Evolutionary conservation across 768 basidiomycete genomes (phyloP).

Genomic region (button mushroom (Agaricus bisporus)): DNA sequence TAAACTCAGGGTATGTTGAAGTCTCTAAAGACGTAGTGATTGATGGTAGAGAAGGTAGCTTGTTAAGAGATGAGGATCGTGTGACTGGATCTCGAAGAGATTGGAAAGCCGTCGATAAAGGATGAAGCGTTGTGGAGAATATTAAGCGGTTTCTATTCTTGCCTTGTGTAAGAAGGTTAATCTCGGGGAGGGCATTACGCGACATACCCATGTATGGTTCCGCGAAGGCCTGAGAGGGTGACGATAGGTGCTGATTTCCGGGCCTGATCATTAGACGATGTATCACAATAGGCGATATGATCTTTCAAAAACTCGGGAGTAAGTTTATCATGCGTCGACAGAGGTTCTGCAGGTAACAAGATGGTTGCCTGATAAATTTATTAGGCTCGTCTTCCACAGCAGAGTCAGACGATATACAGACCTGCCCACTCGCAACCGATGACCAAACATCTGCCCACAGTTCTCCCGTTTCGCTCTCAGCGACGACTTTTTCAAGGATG

Average conservation of each 20-base stretch:
- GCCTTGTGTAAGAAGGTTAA: conserved; percentile 2
- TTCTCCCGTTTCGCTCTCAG: conserved; percentile 38
- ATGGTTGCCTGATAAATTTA: conserved; percentile 66
- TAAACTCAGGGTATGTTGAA: conserved; percentile 42
- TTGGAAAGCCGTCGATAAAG: conserved; percentile 33
- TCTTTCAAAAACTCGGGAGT: conserved; percentile 77
- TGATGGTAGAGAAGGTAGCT: conserved; percentile 51
- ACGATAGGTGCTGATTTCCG: conserved; percentile 41
- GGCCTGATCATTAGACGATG: conserved; percentile 31
- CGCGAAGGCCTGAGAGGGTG: conserved; percentile 81
- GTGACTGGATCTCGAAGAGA: conserved; percentile 29
- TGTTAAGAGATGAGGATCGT: conserved; percentile 24
- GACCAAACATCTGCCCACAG: conserved; percentile 73
- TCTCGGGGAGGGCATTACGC: too few relatives aligned
- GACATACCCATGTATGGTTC: conserved; percentile 55
- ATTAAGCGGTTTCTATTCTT: conserved; percentile 31
- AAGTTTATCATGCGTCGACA: conserved; percentile 45
- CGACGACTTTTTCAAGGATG: conserved; percentile 66
- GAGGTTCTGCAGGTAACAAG: conserved; percentile 66
- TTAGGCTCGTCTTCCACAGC: not conserved
- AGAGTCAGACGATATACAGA: conserved; percentile 23
- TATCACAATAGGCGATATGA: conserved; percentile 69
- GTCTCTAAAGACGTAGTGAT: conserved; percentile 16
- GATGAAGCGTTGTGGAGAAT: conserved; percentile 37
- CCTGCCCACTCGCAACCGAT: conserved; percentile 61